These are phyloP conservation scores for Dactylonectria estremocensis DNA, from an alignment of 2,329 filamentous ascomycete species.

Conservation along the genomic window DNA sequence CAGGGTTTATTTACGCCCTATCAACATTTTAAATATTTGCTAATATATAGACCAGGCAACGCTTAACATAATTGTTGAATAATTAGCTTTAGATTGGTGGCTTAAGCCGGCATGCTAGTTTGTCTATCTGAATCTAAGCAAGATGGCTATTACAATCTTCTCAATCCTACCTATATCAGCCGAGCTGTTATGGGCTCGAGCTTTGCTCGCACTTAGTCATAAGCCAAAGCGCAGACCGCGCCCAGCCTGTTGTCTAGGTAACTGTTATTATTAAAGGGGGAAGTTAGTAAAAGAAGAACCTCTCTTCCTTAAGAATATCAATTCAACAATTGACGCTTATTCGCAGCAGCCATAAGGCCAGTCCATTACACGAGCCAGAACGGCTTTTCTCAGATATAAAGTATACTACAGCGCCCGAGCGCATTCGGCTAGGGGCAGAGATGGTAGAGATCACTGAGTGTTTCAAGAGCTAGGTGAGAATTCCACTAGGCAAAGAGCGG, in stretches of 20 bases:
- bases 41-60: constrained; percentile 19
- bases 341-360: no score
- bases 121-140: constrained; percentile 24
- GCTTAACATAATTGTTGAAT: constrained; percentile 20
- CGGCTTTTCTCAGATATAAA: constrained; percentile 25
- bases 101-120: constrained; percentile 21
- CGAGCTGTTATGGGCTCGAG: no score
- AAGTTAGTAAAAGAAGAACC: no score
- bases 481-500: constrained; percentile 11
- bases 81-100: constrained; percentile 25
- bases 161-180: constrained; percentile 31
- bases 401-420: constrained; percentile 29
- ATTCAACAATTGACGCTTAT: no score
- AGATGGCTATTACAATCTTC: constrained; percentile 30
- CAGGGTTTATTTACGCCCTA: constrained; percentile 7
- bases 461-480: constrained; percentile 19
- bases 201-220: no score
- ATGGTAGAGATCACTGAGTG: constrained; percentile 27
- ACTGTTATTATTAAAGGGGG: no score
- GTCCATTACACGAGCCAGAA: no score
- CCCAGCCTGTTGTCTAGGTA: no score
- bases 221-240: no score
- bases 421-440: constrained; percentile 23
- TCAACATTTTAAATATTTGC: constrained; percentile 8
- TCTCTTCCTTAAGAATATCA: no score